These are phyloP conservation scores for Beta vulgaris DNA, from an alignment of 148 eudicot genomes.

Conservation along the genomic window DNA sequence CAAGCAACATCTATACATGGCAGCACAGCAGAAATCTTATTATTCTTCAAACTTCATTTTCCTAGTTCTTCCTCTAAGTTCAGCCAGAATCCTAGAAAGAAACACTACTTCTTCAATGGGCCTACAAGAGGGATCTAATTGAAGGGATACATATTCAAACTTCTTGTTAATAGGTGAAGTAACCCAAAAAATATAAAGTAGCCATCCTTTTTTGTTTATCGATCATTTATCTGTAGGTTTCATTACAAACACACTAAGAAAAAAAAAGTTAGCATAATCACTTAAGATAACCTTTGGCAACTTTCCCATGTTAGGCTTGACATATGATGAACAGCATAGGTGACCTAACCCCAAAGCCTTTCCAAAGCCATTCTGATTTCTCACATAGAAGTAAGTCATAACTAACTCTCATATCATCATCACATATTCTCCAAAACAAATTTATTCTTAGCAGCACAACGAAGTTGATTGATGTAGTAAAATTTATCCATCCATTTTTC, in stretches of 20 bases:
- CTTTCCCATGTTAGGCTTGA: neutral
- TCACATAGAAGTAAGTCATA: neutral
- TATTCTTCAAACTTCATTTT: neutral
- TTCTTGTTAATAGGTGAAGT: neutral
- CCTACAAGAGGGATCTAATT: too few relatives aligned
- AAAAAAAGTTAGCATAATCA: neutral
- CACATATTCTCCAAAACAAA: neutral
- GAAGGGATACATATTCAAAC: too few relatives aligned
- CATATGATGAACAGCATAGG: too few relatives aligned
- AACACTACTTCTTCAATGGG: too few relatives aligned
- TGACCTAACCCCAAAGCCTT: neutral
- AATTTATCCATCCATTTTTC: neutral
- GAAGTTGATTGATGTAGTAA: neutral
- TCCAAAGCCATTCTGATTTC: neutral
- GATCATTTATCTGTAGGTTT: too few relatives aligned
- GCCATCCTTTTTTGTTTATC: too few relatives aligned
- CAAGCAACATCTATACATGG: neutral
- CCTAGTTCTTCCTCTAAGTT: neutral
- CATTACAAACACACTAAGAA: neutral
- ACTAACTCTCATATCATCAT: neutral
- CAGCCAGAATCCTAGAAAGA: neutral
- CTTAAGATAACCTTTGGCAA: neutral
- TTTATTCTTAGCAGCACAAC: neutral
- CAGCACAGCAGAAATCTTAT: neutral
- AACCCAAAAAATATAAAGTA: too few relatives aligned